Base-by-base conservation (phyloP, 2,329 filamentous ascomycete genomes). In the Colletotrichum sp. region DNA sequence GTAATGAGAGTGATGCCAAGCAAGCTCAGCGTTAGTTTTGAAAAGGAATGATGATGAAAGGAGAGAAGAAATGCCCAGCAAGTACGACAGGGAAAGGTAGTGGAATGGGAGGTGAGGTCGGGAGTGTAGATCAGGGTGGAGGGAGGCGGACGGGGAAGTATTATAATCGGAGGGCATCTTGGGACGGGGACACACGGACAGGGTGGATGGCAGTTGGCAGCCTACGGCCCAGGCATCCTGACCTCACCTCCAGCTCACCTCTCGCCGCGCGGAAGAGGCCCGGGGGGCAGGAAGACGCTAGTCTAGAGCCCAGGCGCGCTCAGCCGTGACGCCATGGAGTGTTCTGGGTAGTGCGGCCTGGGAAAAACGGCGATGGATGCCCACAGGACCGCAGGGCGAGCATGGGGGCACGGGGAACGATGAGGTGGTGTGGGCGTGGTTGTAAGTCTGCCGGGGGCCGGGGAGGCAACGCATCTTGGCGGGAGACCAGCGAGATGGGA, bases 1-100 rank as follows among this genome's bases (percentile, higher is more conserved):
- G 78, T 80, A 84, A 84, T 74, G 82, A 84, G 78, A 81, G 83
- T 84, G 79, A 80, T 84, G 83, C 81, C 82, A 81, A 84, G 82
- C 84, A 82, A 79, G 76, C 76, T 77, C 71, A 75, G 75, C 76
- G 62, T 69, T 52, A 16, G 39, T 67, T n/a, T 65, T 65, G 66
- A 75, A 78, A 77, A 77, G 68, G 68, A 68, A 55, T 60, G 71
- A 62, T 77, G 18, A 24, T 32, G 39, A 64, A 76, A 74, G 57
- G 69, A 78, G 74, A 74, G 74, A 76, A 72, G 72, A 65, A 76
- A 72, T 76, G 75, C 63, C 75, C 75, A 76, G 75, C 71, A 75
- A 75, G 65, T 24, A 21, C 70, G 21, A 68, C 57, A 69, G 64
- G 70, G 57, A 60, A n/a, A 80, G 77, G 30, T 86, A 81, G 8